A percentile compares a stretch with the other conserved stretches of the same genome.
Evolutionary conservation across 148 eudicot species (phyloP).

Genomic region (Rhododendron ferrugineum): DNA sequence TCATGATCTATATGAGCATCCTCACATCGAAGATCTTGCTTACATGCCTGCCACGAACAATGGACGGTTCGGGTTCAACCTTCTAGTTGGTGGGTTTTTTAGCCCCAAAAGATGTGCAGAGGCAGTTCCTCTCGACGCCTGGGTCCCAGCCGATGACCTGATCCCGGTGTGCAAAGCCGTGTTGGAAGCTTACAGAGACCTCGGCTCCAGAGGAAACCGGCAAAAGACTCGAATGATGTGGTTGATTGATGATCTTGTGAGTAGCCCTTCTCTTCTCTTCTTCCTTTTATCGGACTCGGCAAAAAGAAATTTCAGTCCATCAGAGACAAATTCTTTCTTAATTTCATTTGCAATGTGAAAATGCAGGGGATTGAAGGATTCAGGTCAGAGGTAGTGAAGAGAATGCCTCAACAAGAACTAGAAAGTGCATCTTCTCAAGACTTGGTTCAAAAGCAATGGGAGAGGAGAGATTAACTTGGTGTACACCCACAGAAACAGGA

Average conservation of each 20-base stretch:
- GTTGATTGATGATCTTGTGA: conserved; percentile 93
- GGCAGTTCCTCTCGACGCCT: conserved; percentile 89
- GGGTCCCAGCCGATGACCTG: conserved; percentile 86
- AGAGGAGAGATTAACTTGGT: conserved; percentile 79
- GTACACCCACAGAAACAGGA: conserved; percentile 89
- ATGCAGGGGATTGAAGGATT: conserved; percentile 85
- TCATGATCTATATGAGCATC: conserved; percentile 93
- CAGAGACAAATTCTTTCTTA: background rate
- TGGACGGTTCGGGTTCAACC: conserved; percentile 76
- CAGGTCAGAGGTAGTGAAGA: conserved; percentile 78
- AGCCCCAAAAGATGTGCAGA: conserved; percentile 90
- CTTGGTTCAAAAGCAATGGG: conserved; percentile 61
- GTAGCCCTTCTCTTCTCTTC: conserved; percentile 15
- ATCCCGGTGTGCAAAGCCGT: conserved; percentile 66
- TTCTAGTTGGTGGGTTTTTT: conserved; percentile 96
- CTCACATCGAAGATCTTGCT: conserved; percentile 94
- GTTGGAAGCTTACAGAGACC: conserved; percentile 87
- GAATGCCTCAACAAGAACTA: conserved; percentile 68
- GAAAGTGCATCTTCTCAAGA: conserved; percentile 81
- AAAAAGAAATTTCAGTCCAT: background rate
- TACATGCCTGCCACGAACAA: conserved; percentile 93
- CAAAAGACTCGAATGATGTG: conserved; percentile 97
- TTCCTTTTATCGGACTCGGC: background rate
- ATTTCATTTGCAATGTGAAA: background rate
- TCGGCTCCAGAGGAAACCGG: conserved; percentile 88